A percentile compares a stretch with the other conserved stretches of the same genome.
Conservation (phyloP, 768 basidiomycete species). For the Pisolithus orientalis region DNA sequence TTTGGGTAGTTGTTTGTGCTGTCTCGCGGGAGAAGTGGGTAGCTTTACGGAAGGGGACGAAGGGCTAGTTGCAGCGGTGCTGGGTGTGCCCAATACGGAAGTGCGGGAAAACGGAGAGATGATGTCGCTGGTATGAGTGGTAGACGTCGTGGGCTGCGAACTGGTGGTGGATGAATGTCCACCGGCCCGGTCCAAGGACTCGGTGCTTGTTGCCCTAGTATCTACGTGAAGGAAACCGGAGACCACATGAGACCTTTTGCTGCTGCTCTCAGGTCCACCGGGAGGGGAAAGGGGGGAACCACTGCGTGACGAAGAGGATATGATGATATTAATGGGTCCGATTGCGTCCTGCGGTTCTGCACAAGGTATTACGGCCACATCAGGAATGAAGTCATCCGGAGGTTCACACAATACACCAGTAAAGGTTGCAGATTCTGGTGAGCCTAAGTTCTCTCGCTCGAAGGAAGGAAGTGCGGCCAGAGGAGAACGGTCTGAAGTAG, state of each 20-base stretch:
- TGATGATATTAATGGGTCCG: slow-evolving; percentile 18
- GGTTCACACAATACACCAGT: slow-evolving; percentile 23
- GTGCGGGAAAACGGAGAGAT: slow-evolving; percentile 25
- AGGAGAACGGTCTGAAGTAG: slow-evolving; percentile 11
- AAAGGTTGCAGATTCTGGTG: slow-evolving; percentile 23
- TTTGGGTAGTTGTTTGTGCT: slow-evolving; percentile 25
- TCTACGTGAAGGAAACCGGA: slow-evolving; percentile 16
- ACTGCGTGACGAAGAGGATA: slow-evolving; percentile 24
- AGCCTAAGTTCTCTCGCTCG: slow-evolving; percentile 4
- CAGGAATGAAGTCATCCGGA: slow-evolving; percentile 22
- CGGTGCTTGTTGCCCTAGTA: slow-evolving; percentile 20
- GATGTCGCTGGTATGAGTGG: slow-evolving; percentile 18
- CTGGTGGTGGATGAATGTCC: slow-evolving; percentile 20
- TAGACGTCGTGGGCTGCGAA: slow-evolving; percentile 19
- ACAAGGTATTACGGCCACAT: slow-evolving; percentile 12
- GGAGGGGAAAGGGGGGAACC: slow-evolving; percentile 20
- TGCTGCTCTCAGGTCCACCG: slow-evolving; percentile 21
- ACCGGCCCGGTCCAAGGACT: slow-evolving; percentile 13
- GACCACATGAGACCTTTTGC: slow-evolving; percentile 18
- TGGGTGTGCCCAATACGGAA: slow-evolving; percentile 20
- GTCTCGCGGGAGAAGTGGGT: slow-evolving; percentile 13
- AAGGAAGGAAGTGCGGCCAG: slow-evolving; percentile 12
- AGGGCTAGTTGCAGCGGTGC: slow-evolving; percentile 23
- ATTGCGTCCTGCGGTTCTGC: slow-evolving; percentile 9
- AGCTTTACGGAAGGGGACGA: slow-evolving; percentile 14